A percentile compares a stretch with the other conserved stretches of the same genome.
Conservation (phyloP, 1,284 basidiomycete genomes). For the Meira nashicola region DNA sequence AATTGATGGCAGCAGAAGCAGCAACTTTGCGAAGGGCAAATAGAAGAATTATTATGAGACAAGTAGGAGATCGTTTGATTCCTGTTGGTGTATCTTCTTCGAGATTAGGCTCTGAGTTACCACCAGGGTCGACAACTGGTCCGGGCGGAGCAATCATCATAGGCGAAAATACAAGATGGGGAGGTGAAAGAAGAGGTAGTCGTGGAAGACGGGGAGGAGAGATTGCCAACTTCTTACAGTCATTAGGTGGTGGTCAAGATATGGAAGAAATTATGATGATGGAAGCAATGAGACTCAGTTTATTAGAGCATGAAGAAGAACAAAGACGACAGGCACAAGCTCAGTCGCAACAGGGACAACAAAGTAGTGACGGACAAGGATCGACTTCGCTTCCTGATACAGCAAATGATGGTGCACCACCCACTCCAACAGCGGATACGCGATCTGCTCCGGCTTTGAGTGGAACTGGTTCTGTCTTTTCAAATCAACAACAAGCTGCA, state of each 20-base stretch:
- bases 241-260: conserved; percentile 71
- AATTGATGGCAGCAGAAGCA: conserved; percentile 39
- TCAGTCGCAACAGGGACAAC: conserved; percentile 19
- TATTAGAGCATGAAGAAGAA: conserved; percentile 73
- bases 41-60: conserved; percentile 93
- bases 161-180: conserved; percentile 33
- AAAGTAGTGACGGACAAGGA: neutral
- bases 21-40: conserved; percentile 62
- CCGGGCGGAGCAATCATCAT: conserved; percentile 51
- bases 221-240: conserved; percentile 79
- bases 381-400: conserved; percentile 12
- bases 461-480: neutral
- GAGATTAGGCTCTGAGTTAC: conserved; percentile 54
- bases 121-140: conserved; percentile 34
- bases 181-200: conserved; percentile 79
- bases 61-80: conserved; percentile 92
- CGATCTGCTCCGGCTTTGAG: neutral
- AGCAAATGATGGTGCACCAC: neutral
- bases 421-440: neutral
- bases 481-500: neutral
- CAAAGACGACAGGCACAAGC: conserved; percentile 51
- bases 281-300: conserved; percentile 94
- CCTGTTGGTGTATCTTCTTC: conserved; percentile 81
- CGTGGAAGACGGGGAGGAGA: conserved; percentile 69
- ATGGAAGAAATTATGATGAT: conserved; percentile 96